phyloP scores from a whole-genome alignment of 2,329 filamentous ascomycete species.

The Cercospora nicotianae region DNA sequence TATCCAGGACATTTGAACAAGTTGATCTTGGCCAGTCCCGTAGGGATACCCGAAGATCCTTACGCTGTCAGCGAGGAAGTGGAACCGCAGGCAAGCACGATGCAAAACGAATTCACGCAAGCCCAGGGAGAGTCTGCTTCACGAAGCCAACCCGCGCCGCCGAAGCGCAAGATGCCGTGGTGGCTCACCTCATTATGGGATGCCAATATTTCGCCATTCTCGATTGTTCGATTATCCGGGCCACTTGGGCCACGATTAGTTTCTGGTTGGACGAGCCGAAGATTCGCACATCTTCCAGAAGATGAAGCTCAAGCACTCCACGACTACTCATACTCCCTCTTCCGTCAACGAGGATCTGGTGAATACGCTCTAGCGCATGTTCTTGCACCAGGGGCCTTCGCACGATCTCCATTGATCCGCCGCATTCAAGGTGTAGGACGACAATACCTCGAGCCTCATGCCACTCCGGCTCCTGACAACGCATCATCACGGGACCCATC shows the following conservation, averaged over 20 bases:
- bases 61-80: conserved; percentile 80
- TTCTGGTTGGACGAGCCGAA: conserved; percentile 89
- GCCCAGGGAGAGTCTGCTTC: conserved; percentile 39
- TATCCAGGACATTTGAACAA: conserved; percentile 95
- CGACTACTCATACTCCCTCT: conserved; percentile 91
- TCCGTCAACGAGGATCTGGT: conserved; percentile 85
- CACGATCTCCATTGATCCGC: conserved; percentile 80
- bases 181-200: conserved; percentile 97
- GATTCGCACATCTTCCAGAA: conserved; percentile 82
- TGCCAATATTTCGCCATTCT: conserved; percentile 93
- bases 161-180: conserved; percentile 66
- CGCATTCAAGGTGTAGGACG: conserved; percentile 83
- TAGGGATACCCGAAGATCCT: conserved; percentile 91
- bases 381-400: conserved; percentile 89
- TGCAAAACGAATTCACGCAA: conserved; percentile 76
- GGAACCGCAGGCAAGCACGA: conserved; percentile 70
- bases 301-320: conserved; percentile 83
- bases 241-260: conserved; percentile 89
- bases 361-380: conserved; percentile 93
- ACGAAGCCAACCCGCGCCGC: conserved; percentile 45
- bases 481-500: conserved; percentile 19
- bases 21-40: conserved; percentile 89
- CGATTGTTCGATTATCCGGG: conserved; percentile 80
- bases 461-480: conserved; percentile 31
- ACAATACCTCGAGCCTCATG: conserved; percentile 53